Conservation (phyloP, 2,329 filamentous ascomycete species). For the Colletotrichum caudatum region DNA sequence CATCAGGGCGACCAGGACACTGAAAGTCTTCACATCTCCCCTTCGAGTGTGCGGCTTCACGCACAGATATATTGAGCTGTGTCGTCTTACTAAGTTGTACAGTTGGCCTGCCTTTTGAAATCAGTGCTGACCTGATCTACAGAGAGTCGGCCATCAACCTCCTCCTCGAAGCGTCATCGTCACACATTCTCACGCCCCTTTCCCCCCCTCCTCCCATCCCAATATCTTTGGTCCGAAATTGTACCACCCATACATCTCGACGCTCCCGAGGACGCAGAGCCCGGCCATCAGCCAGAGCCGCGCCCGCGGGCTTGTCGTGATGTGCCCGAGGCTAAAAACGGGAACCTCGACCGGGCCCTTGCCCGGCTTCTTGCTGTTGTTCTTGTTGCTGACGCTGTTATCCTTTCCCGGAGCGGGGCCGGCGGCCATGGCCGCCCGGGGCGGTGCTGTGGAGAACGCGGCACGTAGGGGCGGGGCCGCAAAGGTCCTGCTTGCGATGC, state of each 20-base stretch:
- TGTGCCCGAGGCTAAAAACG: conserved; percentile 43
- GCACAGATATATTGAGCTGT: not conserved
- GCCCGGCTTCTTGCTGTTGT: not conserved
- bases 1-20: too few relatives aligned
- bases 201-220: conserved; percentile 31
- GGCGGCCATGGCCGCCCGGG: not conserved
- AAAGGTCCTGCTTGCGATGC: conserved; percentile 11
- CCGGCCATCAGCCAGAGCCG: conserved; percentile 37
- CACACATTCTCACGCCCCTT: not conserved
- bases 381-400: not conserved
- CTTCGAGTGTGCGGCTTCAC: too few relatives aligned
- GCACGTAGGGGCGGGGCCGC: conserved; percentile 9
- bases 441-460: conserved; percentile 33
- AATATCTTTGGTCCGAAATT: conserved; percentile 45
- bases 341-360: conserved; percentile 39
- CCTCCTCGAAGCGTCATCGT: not conserved
- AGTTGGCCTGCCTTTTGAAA: not conserved
- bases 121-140: not conserved
- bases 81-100: not conserved
- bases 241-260: conserved; percentile 44
- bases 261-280: conserved; percentile 37
- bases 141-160: not conserved
- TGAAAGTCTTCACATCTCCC: too few relatives aligned
- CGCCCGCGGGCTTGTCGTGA: conserved; percentile 43
- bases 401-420: conserved; percentile 12